Base-by-base conservation (phyloP, 768 basidiomycete species). In the Auriscalpium vulgare region DNA sequence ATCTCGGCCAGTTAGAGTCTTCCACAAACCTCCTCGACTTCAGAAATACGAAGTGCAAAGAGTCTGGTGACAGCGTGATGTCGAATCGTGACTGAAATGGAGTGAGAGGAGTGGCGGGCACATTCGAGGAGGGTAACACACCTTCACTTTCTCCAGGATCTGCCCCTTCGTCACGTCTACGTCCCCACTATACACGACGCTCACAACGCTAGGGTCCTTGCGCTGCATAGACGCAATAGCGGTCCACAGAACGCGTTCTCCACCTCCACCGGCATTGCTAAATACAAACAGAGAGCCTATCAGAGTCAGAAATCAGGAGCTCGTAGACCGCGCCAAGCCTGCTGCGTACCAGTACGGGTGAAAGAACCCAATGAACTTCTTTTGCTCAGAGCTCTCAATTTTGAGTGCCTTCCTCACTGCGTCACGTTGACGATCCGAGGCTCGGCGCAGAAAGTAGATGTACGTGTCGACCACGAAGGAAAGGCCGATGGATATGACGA, bases 241-340 rank as follows among this genome's bases (percentile, higher is more conserved):
- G 0, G 89, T 86, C 94, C 95, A 97, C 0, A 99, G 72, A 1
- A 99, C 97, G 1, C 94, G 83, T 70, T 98, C 95, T 1, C 97
- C 95, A 29, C 95, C 97, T 10, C 95, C 95, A 0, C 95, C 95
- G 38, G 95, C 94, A 77, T 98, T 97, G 66, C 95, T 87, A 68
- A 47, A 40, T 50, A 16, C 23, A 43, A 13, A 46, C 50, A 35
- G 11, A 34, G n/a, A 8, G 35, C 38, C 61, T 45, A 19, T 64
- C 51, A 38, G 63, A 63, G 62, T 64, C 63, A 67, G 64, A 64
- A 38, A 48, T 46, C 52, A 61, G 37, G 44, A 16, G 56, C 45
- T 10, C 5, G 35, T 51, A 17, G 50, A 3, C 23, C 35, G 40
- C 23, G 47, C 13, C 10, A 49, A 37, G 35, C 10, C n/a, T 19